Percentiles rank a stretch among this genome's conserved stretches.
phyloP scores from a whole-genome alignment of 2,329 filamentous ascomycete species.

The Berkeleyomyces rouxiae region DNA sequence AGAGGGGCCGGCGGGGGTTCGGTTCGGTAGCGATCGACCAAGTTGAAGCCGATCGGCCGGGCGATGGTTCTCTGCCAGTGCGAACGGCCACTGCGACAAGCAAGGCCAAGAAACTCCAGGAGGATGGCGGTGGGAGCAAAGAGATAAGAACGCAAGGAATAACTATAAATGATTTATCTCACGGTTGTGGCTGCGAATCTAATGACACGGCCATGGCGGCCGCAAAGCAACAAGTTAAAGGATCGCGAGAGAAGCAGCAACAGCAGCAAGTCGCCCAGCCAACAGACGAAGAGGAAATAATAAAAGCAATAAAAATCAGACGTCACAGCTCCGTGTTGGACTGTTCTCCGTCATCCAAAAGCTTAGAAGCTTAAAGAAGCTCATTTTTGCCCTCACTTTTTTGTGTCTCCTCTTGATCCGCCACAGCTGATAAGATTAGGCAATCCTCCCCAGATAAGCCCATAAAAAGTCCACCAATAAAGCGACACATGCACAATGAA shows the following conservation, averaged over 20 bases:
- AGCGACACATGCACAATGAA: no score
- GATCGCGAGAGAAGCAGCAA: neutral
- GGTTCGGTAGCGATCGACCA: conserved; percentile 20
- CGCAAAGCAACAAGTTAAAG: neutral
- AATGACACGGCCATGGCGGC: neutral
- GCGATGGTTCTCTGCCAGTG: neutral
- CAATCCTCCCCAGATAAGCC: neutral
- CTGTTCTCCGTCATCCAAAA: neutral
- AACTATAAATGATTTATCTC: neutral
- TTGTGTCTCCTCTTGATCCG: neutral
- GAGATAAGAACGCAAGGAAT: neutral
- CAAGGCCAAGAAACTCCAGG: neutral
- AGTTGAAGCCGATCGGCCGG: neutral
- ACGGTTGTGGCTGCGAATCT: neutral
- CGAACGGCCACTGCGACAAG: neutral
- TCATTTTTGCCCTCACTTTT: neutral
- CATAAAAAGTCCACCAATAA: neutral
- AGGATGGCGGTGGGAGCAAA: neutral
- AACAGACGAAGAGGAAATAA: conserved; percentile 5
- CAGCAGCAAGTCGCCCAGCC: neutral
- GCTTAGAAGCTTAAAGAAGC: neutral
- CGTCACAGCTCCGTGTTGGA: neutral
- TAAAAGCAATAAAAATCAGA: neutral
- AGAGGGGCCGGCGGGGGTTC: neutral
- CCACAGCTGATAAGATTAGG: neutral